These are phyloP conservation scores for Dittrichia graveolens DNA, from an alignment of 129 eudicot genomes.

Conservation along the genomic window DNA sequence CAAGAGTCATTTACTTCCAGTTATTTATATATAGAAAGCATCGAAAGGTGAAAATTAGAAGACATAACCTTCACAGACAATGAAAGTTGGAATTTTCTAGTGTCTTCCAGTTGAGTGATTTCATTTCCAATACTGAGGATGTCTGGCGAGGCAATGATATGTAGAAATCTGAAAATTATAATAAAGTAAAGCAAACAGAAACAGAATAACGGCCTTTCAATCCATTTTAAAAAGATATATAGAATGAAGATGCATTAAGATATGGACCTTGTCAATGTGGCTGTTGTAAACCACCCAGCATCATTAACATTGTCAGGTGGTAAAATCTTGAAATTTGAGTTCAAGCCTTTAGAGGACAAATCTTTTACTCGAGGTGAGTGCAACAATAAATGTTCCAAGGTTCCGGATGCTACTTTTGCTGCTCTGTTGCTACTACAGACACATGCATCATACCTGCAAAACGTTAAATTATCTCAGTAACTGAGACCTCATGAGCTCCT, in stretches of 20 bases:
- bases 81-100: conserved; percentile 76
- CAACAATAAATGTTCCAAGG: conserved; percentile 57
- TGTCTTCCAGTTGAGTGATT: conserved; percentile 79
- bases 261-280: conserved; percentile 75
- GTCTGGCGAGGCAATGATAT: conserved; percentile 50
- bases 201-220: neutral
- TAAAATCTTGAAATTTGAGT: conserved; percentile 56
- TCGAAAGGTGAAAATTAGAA: neutral
- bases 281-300: conserved; percentile 71
- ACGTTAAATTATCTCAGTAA: neutral
- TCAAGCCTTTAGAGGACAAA: conserved; percentile 55
- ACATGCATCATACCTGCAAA: conserved; percentile 69
- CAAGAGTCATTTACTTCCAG: conserved; percentile 28
- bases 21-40: neutral
- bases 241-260: conserved; percentile 18
- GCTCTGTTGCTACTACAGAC: conserved; percentile 43
- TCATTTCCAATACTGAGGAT: conserved; percentile 57
- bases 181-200: neutral
- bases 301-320: conserved; percentile 42
- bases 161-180: conserved; percentile 61
- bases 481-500: too few species aligned
- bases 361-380: conserved; percentile 59
- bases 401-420: conserved; percentile 64
- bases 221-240: neutral
- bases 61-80: conserved; percentile 39